Base-by-base conservation (phyloP, 83 land plant genomes). In the Thuja plicata region DNA sequence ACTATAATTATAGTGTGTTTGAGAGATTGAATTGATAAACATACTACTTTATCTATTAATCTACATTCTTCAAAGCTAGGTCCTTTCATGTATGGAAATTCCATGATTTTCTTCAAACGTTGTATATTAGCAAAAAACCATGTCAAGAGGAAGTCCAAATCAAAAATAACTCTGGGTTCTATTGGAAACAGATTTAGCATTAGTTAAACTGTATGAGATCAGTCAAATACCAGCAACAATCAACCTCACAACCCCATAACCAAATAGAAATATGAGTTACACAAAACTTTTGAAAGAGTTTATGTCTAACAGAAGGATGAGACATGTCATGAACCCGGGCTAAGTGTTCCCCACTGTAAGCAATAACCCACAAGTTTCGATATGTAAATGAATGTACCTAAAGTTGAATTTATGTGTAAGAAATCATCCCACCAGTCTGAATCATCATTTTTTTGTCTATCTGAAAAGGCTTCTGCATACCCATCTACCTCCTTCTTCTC, bases 401-500 rank as follows among this genome's bases (percentile, higher is more conserved):
- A 76, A 76, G 40, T 34, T 17, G 38, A 15, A 76, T 38, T 35
- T 76, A 19, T 34, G 16, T 35, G 35, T 76, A 76, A 74, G 78
- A 74, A 76, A 37, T 76, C 79, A 34, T 76, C 15, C 40, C 79
- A 76, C 79, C 40, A 34, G 19, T 76, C 79, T 34, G 40, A 76
- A 34, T 76, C 79, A 3, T 76, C 79, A 76, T 12, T 76, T 76
- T 76, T 19, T 19, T 76, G 40, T 35, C 38, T 76, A 34, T 76
- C 40, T 15, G 79, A 76, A 76, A 37, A 76, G 35, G 30, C 38
- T 35, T 76, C 79, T 34, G 79, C 79, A 76, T 13, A 76, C 17
- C 79, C 79, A 15, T 76, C 79, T 76, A 38, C 79, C 2, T 76
- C 79, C 79, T 74, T 74, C 16, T 74, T 74, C 38, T 74, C 78